Evolutionary conservation across 768 basidiomycete species (phyloP), one percentile per base, ranked within the genome.

Genomic region (Lactarius hengduanensis): DNA sequence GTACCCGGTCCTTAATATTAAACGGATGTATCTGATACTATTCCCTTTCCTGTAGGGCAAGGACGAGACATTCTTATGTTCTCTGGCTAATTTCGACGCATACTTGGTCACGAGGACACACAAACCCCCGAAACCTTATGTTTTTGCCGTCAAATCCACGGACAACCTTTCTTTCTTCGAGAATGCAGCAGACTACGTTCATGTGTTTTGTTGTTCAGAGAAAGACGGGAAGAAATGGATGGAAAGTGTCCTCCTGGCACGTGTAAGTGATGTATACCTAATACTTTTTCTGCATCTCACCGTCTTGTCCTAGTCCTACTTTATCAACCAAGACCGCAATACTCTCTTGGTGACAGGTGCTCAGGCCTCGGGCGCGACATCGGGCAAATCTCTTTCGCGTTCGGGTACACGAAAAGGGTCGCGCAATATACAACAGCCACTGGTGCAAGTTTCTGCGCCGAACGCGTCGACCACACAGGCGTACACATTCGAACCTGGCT

Each of bases 111-210:
- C 89, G 13, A 85, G 92, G 22, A 75, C 83, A 36, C 85, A 90
- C 76, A 92, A 91, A 72, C 81, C 92, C 1, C 96, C 96, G 0
- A 95, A 94, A 73, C 81, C 86, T 0, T 96, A 87, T 69, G 84
- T 88, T 26, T 96, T 98, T 73, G 87, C 92, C 41, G 78, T 96
- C 72, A 96, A 96, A 77, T 93, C 93, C 4, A 90, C 91, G 13
- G 94, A 96, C 72, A 92, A 89, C 72, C 79, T 91, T 30, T 85
- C 90, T 1, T 82, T 90, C 72, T 98, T 98, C 72, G 95, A 97
- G 78, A 87, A 92, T 74, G 85, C 85, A 4, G 82, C 87, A 36
- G 95, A 98, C 72, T 98, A 96, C 77, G 75, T 94, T 63, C 94
- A 97, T 73, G 80, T 89, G 57, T 94, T 98, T 74, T 88, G 88